phyloP scores from a whole-genome alignment of 192 early-diverging fungal species.

The Backusella mclennaniae region DNA sequence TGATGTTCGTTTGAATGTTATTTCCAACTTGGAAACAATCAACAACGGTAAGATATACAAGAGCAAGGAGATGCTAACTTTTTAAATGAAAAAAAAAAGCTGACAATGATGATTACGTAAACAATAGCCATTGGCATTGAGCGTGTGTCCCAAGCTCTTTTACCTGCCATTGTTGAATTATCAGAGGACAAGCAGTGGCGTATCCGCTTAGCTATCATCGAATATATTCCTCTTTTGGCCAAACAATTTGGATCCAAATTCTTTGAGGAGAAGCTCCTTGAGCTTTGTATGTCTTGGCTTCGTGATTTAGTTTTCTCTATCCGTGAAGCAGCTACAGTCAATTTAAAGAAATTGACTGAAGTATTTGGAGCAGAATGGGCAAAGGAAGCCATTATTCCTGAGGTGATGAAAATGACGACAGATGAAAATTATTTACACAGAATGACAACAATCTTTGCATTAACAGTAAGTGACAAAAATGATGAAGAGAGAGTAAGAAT shows the following conservation, averaged over 20 bases:
- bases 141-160: conserved; percentile 91
- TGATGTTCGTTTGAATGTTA: conserved; percentile 98
- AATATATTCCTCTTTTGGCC: conserved; percentile 97
- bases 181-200: conserved; percentile 99
- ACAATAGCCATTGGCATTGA: conserved; percentile 90
- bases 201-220: conserved; percentile 97
- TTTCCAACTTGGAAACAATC: conserved; percentile 95
- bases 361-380: conserved; percentile 99
- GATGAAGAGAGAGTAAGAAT: not conserved
- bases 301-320: conserved; percentile 96
- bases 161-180: conserved; percentile 98
- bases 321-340: conserved; percentile 93
- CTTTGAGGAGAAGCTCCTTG: conserved; percentile 95
- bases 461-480: conserved; percentile 62
- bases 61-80: not conserved
- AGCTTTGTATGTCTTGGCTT: conserved; percentile 98
- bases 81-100: not conserved
- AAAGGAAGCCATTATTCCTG: conserved; percentile 89
- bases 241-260: conserved; percentile 94
- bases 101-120: not conserved
- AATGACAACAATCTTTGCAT: conserved; percentile 97
- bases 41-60: conserved; percentile 66
- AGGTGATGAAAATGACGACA: conserved; percentile 85
- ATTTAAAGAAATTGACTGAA: conserved; percentile 93
- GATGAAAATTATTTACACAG: conserved; percentile 95